phyloP scores from a whole-genome alignment of 352 stramenopile genomes.

The Phytophthora lateralis region DNA sequence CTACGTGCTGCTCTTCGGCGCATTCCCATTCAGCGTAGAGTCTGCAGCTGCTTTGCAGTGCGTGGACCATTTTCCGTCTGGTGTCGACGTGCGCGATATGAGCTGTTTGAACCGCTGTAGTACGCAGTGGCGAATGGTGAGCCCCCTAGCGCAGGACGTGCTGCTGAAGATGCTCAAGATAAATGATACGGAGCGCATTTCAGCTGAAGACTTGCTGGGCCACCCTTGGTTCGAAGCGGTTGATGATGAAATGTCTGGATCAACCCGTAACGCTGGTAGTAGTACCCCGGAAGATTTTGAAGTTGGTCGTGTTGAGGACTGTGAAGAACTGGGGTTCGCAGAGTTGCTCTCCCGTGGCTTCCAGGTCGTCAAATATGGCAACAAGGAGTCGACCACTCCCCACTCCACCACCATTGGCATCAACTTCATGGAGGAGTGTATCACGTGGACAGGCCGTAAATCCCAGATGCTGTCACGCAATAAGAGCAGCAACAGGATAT shows the following conservation, averaged over 20 bases:
- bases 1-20: constrained; percentile 80
- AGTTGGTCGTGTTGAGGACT: constrained; percentile 51
- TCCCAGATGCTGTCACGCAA: constrained; percentile 15
- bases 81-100: constrained; percentile 82
- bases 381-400: constrained; percentile 44
- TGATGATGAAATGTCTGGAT: constrained; percentile 8
- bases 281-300: constrained; percentile 18
- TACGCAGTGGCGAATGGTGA: constrained; percentile 62
- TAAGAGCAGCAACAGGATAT: constrained; percentile 7
- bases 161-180: constrained; percentile 62
- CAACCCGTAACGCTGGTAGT: not conserved
- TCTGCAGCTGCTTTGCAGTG: constrained; percentile 67
- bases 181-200: constrained; percentile 60
- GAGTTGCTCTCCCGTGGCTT: constrained; percentile 70
- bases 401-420: constrained; percentile 51
- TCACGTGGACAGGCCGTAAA: constrained; percentile 61
- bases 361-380: constrained; percentile 66
- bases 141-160: constrained; percentile 58
- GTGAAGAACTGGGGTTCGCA: constrained; percentile 59
- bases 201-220: constrained; percentile 57
- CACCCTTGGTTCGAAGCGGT: constrained; percentile 68
- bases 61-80: constrained; percentile 64
- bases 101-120: constrained; percentile 70
- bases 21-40: constrained; percentile 81
- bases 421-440: constrained; percentile 59